Conservation (phyloP, 148 eudicot genomes). For the Bassia scoparia region DNA sequence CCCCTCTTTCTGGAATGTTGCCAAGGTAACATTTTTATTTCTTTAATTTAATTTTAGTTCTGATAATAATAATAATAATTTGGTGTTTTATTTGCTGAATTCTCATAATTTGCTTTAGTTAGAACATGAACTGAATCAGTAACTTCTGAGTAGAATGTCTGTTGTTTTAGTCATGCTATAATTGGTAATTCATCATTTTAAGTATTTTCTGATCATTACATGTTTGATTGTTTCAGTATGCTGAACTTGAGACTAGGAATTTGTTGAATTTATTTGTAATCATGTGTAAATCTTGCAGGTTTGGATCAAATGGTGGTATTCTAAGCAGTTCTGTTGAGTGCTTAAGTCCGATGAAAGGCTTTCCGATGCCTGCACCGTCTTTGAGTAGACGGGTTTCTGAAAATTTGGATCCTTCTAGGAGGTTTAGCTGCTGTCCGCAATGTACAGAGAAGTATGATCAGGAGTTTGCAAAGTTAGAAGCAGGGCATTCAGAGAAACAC, state of each 20-base stretch:
- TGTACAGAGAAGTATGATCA: constrained; percentile 61
- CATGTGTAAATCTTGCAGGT: too few species aligned
- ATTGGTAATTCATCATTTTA: background rate
- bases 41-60: background rate
- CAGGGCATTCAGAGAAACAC: constrained; percentile 49
- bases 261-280: too few species aligned
- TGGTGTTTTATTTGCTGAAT: background rate
- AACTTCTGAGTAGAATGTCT: background rate
- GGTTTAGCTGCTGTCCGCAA: constrained; percentile 52
- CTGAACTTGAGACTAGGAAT: too few species aligned
- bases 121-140: background rate
- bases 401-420: constrained; percentile 42
- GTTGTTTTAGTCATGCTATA: background rate
- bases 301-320: constrained; percentile 52
- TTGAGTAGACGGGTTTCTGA: constrained; percentile 41
- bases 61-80: background rate
- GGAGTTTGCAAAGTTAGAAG: constrained; percentile 46
- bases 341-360: constrained; percentile 46
- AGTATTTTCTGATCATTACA: too few species aligned
- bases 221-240: too few species aligned
- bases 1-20: constrained; percentile 53
- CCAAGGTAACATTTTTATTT: constrained; percentile 48
- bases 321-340: constrained; percentile 49
- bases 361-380: constrained; percentile 32
- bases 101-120: background rate